Base-by-base conservation (phyloP, 2,329 filamentous ascomycete genomes). In the Trichoderma guizhouense region DNA sequence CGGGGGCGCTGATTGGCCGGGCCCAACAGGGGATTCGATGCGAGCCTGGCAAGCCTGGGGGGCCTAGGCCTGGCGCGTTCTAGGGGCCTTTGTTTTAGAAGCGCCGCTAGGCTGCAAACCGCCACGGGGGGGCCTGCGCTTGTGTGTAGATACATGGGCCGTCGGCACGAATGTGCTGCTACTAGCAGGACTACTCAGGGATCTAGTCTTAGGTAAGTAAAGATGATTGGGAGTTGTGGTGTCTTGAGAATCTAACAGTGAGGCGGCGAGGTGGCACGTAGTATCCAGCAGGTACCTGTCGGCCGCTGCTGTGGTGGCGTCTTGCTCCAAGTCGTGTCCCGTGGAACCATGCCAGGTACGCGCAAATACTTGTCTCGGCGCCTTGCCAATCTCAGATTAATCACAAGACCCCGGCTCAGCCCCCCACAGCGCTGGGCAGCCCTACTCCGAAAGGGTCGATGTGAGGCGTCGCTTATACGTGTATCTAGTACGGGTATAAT, bases 321-420 rank as follows among this genome's bases (percentile, higher is more conserved):
- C 60, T 62, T 21, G 21, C 60, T 62, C 60, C 34, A 62, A 11
- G n/a, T 62, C 34, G n/a, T 26, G 34, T 32, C 11, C 55, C 57
- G 32, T 24, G 21, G 30, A 34, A n/a, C 57, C 60, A 62, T 30
- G 55, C 51, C 66, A 69, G 66, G 66, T 53, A 69, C 66, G 30
- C 57, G 57, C 66, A 28, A 18, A 24, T 26, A 53, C 34, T 61
- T 34, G 11, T 14, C 39, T 60, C 55, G 24, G 15, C 36, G 55
- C 39, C 34, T 69, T 26, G 39, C 66, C 66, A 36, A 69, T 53
- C 66, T 53, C 28, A 62, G 66, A 51, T 36, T 61, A 43, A 69
- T 69, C 36, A 26, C 26, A 51, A 28, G 60, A 32, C 63, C 55
- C 66, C 55, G 55, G 66, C 26, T 30, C 36, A 18, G 14, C n/a